A percentile compares a stretch with the other conserved stretches of the same genome.
Conservation (phyloP, 768 basidiomycete species). For the Trametes meyenii region DNA sequence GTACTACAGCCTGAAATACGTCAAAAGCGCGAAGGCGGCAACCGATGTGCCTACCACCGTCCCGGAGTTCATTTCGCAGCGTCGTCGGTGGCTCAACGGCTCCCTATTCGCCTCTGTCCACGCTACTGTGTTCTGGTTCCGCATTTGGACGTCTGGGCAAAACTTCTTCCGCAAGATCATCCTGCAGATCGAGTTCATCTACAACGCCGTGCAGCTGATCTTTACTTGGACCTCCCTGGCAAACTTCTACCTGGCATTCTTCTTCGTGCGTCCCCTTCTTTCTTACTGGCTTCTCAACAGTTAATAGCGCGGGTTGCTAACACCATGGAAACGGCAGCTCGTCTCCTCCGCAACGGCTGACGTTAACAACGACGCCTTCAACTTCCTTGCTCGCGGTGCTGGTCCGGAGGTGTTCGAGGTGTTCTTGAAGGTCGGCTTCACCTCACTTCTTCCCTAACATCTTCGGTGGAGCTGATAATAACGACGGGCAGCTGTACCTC, state of each 20-base stretch:
- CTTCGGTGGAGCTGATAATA: not conserved
- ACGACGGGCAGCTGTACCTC: conserved; percentile 64
- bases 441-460: not conserved
- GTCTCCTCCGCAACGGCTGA: conserved; percentile 75
- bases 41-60: conserved; percentile 95
- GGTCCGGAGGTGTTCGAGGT: conserved; percentile 77
- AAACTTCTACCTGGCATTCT: conserved; percentile 94
- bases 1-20: conserved; percentile 69
- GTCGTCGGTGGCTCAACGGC: conserved; percentile 87
- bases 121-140: conserved; percentile 85
- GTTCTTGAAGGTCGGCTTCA: conserved; percentile 54
- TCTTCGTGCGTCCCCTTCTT: conserved; percentile 66
- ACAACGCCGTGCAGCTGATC: conserved; percentile 85
- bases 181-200: conserved; percentile 86
- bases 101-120: conserved; percentile 94
- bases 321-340: conserved; percentile 48
- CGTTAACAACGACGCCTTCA: conserved; percentile 68
- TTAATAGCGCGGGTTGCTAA: not conserved
- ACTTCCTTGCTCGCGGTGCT: conserved; percentile 72
- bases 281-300: conserved; percentile 24
- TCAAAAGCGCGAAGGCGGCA: conserved; percentile 91
- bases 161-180: conserved; percentile 80
- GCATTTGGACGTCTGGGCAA: conserved; percentile 93
- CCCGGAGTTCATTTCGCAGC: conserved; percentile 93
- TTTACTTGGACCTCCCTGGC: conserved; percentile 95